Evolutionary conservation across 306 rosid species (phyloP).

Genomic region (Vachellia collinsii): DNA sequence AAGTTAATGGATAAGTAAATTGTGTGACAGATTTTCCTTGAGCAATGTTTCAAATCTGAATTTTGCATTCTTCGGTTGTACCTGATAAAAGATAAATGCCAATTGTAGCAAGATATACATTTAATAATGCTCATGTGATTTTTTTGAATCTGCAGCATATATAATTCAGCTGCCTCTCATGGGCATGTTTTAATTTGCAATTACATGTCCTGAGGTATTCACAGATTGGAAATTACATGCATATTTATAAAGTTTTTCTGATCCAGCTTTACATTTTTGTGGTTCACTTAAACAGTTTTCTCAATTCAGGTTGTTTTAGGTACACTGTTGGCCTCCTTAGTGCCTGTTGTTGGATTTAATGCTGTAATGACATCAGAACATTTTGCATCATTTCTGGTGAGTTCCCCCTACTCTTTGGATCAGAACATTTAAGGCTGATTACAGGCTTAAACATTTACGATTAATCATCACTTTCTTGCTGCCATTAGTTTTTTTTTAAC

Average conservation of each 20-base stretch:
- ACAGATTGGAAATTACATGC: slow-evolving; percentile 24
- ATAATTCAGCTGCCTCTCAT: too few relatives aligned
- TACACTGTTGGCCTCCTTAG: slow-evolving; percentile 85
- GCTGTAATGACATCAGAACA: slow-evolving; percentile 98
- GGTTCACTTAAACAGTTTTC: slow-evolving; percentile 38
- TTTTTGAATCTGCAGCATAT: too few relatives aligned
- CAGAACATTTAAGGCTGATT: not conserved
- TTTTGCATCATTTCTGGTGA: slow-evolving; percentile 94
- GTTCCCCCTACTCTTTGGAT: slow-evolving; percentile 26
- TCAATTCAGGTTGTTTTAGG: slow-evolving; percentile 81
- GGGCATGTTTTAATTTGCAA: too few relatives aligned
- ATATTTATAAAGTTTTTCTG: not conserved
- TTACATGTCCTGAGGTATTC: not conserved
- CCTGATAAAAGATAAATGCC: too few relatives aligned
- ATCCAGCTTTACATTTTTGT: slow-evolving; percentile 28
- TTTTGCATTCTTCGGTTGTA: too few relatives aligned
- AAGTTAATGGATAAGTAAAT: too few relatives aligned
- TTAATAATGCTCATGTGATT: too few relatives aligned
- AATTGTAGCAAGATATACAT: too few relatives aligned
- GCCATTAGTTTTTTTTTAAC: not conserved
- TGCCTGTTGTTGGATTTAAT: slow-evolving; percentile 96
- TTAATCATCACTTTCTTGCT: not conserved
- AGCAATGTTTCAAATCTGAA: too few relatives aligned
- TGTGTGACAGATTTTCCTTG: too few relatives aligned
- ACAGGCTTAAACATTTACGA: not conserved